phyloP scores from a whole-genome alignment of 2,329 filamentous ascomycete species.

The Neoascochyta sp. region DNA sequence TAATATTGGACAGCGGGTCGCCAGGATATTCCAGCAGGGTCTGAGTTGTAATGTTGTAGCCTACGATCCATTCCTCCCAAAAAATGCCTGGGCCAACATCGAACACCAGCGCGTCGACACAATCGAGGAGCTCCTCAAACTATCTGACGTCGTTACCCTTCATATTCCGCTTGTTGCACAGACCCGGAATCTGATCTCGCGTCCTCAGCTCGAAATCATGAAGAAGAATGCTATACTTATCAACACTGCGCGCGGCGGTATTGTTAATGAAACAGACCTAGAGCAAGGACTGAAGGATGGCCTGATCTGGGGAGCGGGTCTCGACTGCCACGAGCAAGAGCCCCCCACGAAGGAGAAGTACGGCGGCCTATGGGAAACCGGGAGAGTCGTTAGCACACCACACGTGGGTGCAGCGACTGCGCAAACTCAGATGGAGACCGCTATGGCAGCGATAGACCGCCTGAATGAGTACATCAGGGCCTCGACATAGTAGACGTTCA shows the following conservation, averaged over 20 bases:
- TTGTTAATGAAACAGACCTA: slow-evolving; percentile 49
- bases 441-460: slow-evolving; percentile 35
- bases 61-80: slow-evolving; percentile 41
- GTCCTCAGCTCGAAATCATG: slow-evolving; percentile 43
- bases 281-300: slow-evolving; percentile 41
- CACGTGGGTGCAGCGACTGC: slow-evolving; percentile 49
- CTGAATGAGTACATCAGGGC: slow-evolving; percentile 11
- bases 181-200: slow-evolving; percentile 27
- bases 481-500: slow-evolving; percentile 4
- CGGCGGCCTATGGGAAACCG: slow-evolving; percentile 40
- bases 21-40: slow-evolving; percentile 23
- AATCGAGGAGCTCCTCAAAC: slow-evolving; percentile 11
- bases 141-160: slow-evolving; percentile 18
- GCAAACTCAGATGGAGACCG: slow-evolving; percentile 38
- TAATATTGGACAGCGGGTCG: slow-evolving; percentile 20
- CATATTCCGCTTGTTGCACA: slow-evolving; percentile 18
- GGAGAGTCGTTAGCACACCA: slow-evolving; percentile 50
- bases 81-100: slow-evolving; percentile 37
- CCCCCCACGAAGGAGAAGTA: slow-evolving; percentile 42
- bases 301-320: slow-evolving; percentile 45
- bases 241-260: slow-evolving; percentile 48
- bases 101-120: slow-evolving; percentile 18
- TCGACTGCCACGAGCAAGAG: slow-evolving; percentile 49
- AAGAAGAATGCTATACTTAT: slow-evolving; percentile 42
- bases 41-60: slow-evolving; percentile 42